phyloP scores from a whole-genome alignment of 164 flowering plant genomes.

The Chimonanthus praecox region DNA sequence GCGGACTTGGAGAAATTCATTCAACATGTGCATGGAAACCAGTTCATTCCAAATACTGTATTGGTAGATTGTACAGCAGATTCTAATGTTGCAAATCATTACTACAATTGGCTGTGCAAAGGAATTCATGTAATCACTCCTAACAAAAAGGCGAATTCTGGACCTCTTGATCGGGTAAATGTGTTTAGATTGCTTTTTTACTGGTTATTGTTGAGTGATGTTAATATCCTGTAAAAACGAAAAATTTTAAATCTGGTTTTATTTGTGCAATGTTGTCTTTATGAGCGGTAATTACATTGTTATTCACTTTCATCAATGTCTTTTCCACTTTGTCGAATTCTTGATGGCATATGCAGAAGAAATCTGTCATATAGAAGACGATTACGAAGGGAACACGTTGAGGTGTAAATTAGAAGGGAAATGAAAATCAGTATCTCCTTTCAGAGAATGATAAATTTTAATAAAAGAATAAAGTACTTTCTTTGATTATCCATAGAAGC shows the following conservation, averaged over 20 bases:
- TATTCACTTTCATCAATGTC: neutral
- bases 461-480: too few relatives aligned
- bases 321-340: neutral
- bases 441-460: too few relatives aligned
- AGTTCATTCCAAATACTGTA: slow-evolving; percentile 84
- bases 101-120: slow-evolving; percentile 75
- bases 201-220: neutral
- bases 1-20: slow-evolving; percentile 75
- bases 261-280: neutral
- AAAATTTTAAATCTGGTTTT: neutral
- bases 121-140: slow-evolving; percentile 97
- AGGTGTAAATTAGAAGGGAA: neutral
- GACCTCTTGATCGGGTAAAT: slow-evolving; percentile 91
- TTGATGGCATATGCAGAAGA: neutral
- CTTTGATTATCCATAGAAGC: too few relatives aligned
- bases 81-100: slow-evolving; percentile 61
- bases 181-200: neutral
- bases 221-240: neutral
- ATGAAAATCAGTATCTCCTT: neutral
- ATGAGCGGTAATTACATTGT: neutral
- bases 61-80: slow-evolving; percentile 95
- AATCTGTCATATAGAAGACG: neutral
- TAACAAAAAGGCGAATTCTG: slow-evolving; percentile 96
- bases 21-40: slow-evolving; percentile 80
- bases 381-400: neutral